Evolutionary conservation across 371 early-diverging fungal genomes (phyloP).

Genomic region (Saksenaea vasiformis): DNA sequence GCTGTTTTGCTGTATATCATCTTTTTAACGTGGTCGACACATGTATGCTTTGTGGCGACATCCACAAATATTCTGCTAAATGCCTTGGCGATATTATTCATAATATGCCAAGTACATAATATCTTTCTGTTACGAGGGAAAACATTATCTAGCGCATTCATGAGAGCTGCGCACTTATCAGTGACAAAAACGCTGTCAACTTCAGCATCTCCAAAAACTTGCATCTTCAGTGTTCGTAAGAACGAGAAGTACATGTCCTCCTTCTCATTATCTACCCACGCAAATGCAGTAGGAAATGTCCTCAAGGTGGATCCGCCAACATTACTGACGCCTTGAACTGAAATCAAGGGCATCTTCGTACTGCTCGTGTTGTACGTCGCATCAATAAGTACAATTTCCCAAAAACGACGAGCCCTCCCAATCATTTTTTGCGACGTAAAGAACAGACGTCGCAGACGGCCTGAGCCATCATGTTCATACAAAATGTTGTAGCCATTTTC

Average conservation of each 20-base stretch:
- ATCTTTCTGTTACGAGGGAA: constrained; percentile 2
- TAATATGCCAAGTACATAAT: not conserved
- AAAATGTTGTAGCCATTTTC: not conserved
- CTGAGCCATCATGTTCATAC: not conserved
- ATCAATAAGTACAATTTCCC: constrained; percentile 7
- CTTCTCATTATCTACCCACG: constrained; percentile 8
- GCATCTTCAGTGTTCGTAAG: not conserved
- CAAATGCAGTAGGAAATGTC: constrained; percentile 11
- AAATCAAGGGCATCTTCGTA: constrained; percentile 4
- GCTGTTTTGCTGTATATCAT: not conserved
- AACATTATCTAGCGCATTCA: constrained; percentile 6
- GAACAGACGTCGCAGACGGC: not conserved
- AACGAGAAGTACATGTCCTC: constrained; percentile 10
- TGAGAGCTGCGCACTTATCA: not conserved
- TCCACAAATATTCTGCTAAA: not conserved
- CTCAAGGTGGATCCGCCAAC: constrained; percentile 4
- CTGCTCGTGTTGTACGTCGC: constrained; percentile 14
- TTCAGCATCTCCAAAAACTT: not conserved
- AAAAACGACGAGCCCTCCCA: not conserved
- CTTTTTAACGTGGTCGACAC: not conserved
- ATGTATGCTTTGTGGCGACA: not conserved
- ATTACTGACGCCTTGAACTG: constrained; percentile 7
- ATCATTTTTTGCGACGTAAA: constrained; percentile 3
- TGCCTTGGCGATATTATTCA: not conserved
- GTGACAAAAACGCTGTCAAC: constrained; percentile 1